These are phyloP conservation scores for Curvularia hawaiiensis DNA, from an alignment of 2,329 filamentous ascomycete species.

Conservation along the genomic window DNA sequence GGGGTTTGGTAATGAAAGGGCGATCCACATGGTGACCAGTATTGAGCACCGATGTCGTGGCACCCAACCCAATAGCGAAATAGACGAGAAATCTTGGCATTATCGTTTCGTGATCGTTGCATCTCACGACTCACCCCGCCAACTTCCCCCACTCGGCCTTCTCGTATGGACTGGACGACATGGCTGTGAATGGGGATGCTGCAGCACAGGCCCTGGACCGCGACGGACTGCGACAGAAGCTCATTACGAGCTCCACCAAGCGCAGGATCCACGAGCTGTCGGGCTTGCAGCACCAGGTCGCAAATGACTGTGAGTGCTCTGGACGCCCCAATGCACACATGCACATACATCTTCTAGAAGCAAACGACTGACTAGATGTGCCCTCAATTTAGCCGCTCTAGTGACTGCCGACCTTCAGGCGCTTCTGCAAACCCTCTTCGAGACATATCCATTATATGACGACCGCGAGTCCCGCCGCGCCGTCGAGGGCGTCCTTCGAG, in stretches of 20 bases:
- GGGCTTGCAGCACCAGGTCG: slow-evolving; percentile 51
- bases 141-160: slow-evolving; percentile 30
- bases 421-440: slow-evolving; percentile 77
- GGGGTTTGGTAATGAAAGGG: slow-evolving; percentile 16
- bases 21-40: slow-evolving; percentile 18
- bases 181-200: slow-evolving; percentile 46
- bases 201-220: slow-evolving; percentile 40
- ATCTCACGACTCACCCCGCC: slow-evolving; percentile 30
- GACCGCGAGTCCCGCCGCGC: slow-evolving; percentile 84
- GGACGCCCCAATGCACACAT: not conserved
- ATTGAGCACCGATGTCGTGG: slow-evolving; percentile 24
- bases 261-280: slow-evolving; percentile 53
- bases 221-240: slow-evolving; percentile 46
- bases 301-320: slow-evolving; percentile 49
- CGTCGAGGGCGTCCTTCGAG: slow-evolving; percentile 77
- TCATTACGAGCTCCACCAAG: slow-evolving; percentile 57
- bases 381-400: slow-evolving; percentile 44
- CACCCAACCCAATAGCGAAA: slow-evolving; percentile 1
- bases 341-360: not conserved
- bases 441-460: slow-evolving; percentile 84
- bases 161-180: slow-evolving; percentile 41
- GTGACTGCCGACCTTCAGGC: slow-evolving; percentile 52
- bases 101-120: slow-evolving; percentile 16
- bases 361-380: slow-evolving; percentile 18
- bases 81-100: slow-evolving; percentile 29